Evolutionary conservation across 2,329 filamentous ascomycete genomes (phyloP).

Genomic region (Aureobasidium pullulans): DNA sequence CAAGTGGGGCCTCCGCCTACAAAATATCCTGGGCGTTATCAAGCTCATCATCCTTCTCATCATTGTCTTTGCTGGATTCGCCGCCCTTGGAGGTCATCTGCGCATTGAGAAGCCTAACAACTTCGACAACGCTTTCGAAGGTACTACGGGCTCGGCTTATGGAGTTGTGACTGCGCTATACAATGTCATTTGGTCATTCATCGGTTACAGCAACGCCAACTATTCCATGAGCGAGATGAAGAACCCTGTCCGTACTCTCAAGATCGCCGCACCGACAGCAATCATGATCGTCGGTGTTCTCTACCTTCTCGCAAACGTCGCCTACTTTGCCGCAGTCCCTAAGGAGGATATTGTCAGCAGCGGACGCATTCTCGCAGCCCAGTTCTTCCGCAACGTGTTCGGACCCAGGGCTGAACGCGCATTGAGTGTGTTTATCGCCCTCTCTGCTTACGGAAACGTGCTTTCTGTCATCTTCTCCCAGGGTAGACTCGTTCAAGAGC

Average conservation of each 20-base stretch:
- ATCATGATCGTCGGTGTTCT: conserved; percentile 52
- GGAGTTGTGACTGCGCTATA: conserved; percentile 63
- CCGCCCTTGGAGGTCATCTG: conserved; percentile 44
- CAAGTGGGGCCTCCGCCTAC: conserved; percentile 60
- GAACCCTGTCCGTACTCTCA: conserved; percentile 46
- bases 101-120: conserved; percentile 56
- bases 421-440: conserved; percentile 57
- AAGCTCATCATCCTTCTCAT: conserved; percentile 60
- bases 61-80: conserved; percentile 56
- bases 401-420: conserved; percentile 48
- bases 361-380: conserved; percentile 48
- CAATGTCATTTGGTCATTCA: conserved; percentile 65
- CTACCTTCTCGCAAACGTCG: conserved; percentile 37
- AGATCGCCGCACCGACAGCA: conserved; percentile 51
- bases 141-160: conserved; percentile 59
- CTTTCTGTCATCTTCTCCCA: conserved; percentile 62
- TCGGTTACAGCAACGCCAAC: conserved; percentile 61
- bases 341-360: conserved; percentile 35
- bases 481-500: conserved; percentile 58
- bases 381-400: conserved; percentile 52
- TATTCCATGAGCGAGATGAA: conserved; percentile 59
- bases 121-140: conserved; percentile 57
- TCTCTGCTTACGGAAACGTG: conserved; percentile 47
- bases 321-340: conserved; percentile 55
- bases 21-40: conserved; percentile 58